Conservation (phyloP, 1,284 basidiomycete genomes). For the Spongispora temasekensis region DNA sequence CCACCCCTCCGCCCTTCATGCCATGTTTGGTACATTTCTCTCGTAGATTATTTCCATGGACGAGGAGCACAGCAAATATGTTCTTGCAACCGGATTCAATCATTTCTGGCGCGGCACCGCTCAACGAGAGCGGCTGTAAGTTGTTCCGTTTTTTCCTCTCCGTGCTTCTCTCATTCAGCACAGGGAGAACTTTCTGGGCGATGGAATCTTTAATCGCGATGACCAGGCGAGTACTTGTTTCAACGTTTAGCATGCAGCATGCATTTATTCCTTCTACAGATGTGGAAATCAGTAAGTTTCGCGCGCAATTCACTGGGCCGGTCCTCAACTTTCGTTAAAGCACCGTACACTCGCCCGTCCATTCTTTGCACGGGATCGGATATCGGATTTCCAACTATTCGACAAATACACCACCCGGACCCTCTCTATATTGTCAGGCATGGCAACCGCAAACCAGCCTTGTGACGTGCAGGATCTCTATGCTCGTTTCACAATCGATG, state of each 20-base stretch:
- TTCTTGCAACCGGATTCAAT: slow-evolving; percentile 66
- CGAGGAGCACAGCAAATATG: slow-evolving; percentile 64
- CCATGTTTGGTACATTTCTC: not conserved
- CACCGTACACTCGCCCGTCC: slow-evolving; percentile 70
- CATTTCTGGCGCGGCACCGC: slow-evolving; percentile 63
- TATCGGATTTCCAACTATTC: slow-evolving; percentile 69
- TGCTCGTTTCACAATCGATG: slow-evolving; percentile 67
- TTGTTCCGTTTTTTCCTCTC: not conserved
- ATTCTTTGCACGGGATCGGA: slow-evolving; percentile 70
- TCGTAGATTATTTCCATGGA: slow-evolving; percentile 72
- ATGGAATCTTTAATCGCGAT: slow-evolving; percentile 75
- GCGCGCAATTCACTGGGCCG: not conserved
- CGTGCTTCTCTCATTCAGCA: slow-evolving; percentile 2
- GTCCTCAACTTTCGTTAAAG: slow-evolving; percentile 34
- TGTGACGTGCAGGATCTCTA: slow-evolving; percentile 70
- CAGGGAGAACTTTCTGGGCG: slow-evolving; percentile 68
- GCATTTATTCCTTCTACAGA: slow-evolving; percentile 32
- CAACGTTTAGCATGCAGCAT: slow-evolving; percentile 2
- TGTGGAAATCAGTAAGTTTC: slow-evolving; percentile 53
- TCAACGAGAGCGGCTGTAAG: slow-evolving; percentile 66
- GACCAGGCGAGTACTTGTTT: slow-evolving; percentile 49
- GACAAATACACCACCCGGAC: slow-evolving; percentile 54
- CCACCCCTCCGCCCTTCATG: not conserved
- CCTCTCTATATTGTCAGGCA: slow-evolving; percentile 48
- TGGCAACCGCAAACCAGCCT: slow-evolving; percentile 40